These are phyloP conservation scores for Curvularia eragrostidis DNA, from an alignment of 2,329 filamentous ascomycete species.

Conservation along the genomic window DNA sequence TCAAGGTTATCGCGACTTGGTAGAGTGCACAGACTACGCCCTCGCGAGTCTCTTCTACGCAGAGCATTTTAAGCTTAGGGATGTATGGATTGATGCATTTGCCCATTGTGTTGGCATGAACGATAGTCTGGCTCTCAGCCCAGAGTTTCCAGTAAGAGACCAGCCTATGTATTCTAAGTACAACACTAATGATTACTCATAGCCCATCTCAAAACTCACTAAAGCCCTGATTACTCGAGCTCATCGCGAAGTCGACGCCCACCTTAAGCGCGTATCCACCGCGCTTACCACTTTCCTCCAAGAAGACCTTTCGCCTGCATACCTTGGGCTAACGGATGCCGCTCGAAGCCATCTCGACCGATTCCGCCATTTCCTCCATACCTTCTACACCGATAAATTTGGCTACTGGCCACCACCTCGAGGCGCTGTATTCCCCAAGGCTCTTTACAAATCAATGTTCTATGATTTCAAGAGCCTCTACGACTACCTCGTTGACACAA, in stretches of 20 bases:
- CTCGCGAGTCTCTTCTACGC: slow-evolving; percentile 71
- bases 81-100: slow-evolving; percentile 77
- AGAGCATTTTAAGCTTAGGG: slow-evolving; percentile 67
- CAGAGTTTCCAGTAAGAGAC: slow-evolving; percentile 66
- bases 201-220: slow-evolving; percentile 58
- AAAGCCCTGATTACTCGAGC: slow-evolving; percentile 70
- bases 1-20: slow-evolving; percentile 73
- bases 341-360: slow-evolving; percentile 72
- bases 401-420: slow-evolving; percentile 73
- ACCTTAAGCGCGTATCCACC: slow-evolving; percentile 63
- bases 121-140: slow-evolving; percentile 61
- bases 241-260: slow-evolving; percentile 69
- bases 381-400: slow-evolving; percentile 70
- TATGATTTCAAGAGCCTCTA: slow-evolving; percentile 75
- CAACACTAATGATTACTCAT: neutral
- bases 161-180: slow-evolving; percentile 4
- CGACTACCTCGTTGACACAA: slow-evolving; percentile 71
- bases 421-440: slow-evolving; percentile 62
- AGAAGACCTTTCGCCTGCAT: slow-evolving; percentile 70
- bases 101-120: slow-evolving; percentile 81
- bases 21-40: slow-evolving; percentile 70
- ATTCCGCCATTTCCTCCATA: slow-evolving; percentile 72
- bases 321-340: slow-evolving; percentile 68
- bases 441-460: slow-evolving; percentile 67
- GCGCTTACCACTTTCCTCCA: slow-evolving; percentile 73